These are phyloP conservation scores for Brassica incana DNA, from an alignment of 345 rosid species.

Conservation along the genomic window DNA sequence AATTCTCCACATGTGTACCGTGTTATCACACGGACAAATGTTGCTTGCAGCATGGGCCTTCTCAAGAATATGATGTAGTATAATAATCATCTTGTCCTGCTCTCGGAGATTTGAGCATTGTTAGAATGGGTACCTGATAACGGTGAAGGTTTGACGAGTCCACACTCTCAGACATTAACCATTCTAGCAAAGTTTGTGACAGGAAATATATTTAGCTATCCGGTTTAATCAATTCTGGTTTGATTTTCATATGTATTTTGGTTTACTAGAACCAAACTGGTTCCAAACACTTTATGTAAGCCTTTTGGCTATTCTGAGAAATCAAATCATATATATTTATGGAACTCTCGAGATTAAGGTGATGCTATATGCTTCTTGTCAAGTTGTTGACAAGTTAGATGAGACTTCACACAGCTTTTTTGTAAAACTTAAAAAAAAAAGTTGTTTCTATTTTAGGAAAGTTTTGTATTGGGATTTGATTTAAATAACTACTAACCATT, in stretches of 20 bases:
- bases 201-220: neutral
- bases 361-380: neutral
- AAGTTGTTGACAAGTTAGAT: neutral
- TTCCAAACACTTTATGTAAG: too few species aligned
- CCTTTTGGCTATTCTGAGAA: neutral
- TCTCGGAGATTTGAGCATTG: slow-evolving; percentile 16
- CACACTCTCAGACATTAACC: neutral
- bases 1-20: neutral
- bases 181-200: neutral
- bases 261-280: neutral
- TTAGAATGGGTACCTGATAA: neutral
- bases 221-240: neutral
- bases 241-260: neutral
- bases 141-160: neutral
- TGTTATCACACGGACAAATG: neutral
- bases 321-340: neutral
- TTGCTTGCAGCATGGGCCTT: neutral
- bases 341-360: neutral
- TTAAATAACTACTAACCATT: neutral
- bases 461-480: neutral
- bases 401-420: neutral
- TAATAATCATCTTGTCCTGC: neutral
- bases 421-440: neutral
- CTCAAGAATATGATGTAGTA: neutral
- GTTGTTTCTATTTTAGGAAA: neutral